Evolutionary conservation across 169 alveolate genomes (phyloP).

Genomic region (Blepharisma undulans): DNA sequence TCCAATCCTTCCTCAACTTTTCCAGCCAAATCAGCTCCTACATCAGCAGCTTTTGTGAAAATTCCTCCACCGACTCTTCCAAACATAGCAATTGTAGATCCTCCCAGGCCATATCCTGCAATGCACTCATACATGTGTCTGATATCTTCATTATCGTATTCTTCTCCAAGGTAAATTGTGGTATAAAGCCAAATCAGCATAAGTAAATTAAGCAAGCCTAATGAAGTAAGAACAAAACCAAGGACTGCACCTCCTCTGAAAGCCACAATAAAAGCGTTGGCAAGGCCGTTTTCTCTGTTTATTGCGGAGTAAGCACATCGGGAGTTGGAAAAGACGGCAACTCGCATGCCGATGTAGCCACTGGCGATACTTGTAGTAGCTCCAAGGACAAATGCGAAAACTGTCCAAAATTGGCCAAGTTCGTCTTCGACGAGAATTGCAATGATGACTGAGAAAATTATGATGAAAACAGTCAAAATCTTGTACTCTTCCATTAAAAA

Average conservation of each 20-base stretch:
- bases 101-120: slow-evolving; percentile 91
- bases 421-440: slow-evolving; percentile 65
- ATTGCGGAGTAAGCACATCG: slow-evolving; percentile 86
- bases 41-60: slow-evolving; percentile 93
- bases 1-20: slow-evolving; percentile 88
- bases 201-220: slow-evolving; percentile 74
- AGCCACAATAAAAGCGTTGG: slow-evolving; percentile 82
- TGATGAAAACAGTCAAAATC: slow-evolving; percentile 78
- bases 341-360: slow-evolving; percentile 90
- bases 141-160: slow-evolving; percentile 45
- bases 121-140: slow-evolving; percentile 76
- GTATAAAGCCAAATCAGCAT: slow-evolving; percentile 63
- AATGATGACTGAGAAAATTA: slow-evolving; percentile 77
- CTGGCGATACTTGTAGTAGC: slow-evolving; percentile 87
- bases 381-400: slow-evolving; percentile 87
- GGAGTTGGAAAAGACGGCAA: slow-evolving; percentile 85
- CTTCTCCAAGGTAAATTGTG: slow-evolving; percentile 41
- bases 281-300: slow-evolving; percentile 54
- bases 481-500: slow-evolving; percentile 87
- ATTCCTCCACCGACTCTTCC: slow-evolving; percentile 95
- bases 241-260: slow-evolving; percentile 87
- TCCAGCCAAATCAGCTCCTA: slow-evolving; percentile 92
- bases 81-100: slow-evolving; percentile 90
- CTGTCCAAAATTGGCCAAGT: slow-evolving; percentile 73
- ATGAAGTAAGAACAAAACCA: slow-evolving; percentile 88